Percentiles rank a stretch among this genome's conserved stretches.
Conservation (phyloP, 78 protist species). For the Dictyostelium intermedium region DNA sequence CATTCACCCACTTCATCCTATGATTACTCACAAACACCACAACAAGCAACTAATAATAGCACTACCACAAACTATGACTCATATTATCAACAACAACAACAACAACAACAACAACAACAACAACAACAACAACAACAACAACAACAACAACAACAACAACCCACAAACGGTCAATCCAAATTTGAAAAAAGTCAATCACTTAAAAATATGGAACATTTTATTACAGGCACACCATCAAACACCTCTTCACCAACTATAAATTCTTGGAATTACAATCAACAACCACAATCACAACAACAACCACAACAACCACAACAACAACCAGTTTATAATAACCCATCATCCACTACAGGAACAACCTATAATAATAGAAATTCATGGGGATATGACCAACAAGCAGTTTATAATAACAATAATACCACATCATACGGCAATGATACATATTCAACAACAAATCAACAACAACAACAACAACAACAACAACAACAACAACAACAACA, state of each 20-base stretch:
- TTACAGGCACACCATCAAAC: neutral
- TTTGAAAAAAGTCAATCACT: neutral
- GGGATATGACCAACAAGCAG: neutral
- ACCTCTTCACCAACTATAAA: neutral
- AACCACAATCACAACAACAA: neutral
- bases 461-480: conserved; percentile 12
- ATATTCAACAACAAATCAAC: neutral
- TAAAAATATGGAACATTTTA: neutral
- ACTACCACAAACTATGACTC: neutral
- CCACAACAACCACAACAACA: neutral
- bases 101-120: neutral
- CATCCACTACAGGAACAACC: neutral
- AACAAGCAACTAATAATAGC: neutral
- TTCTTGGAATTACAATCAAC: neutral
- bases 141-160: neutral
- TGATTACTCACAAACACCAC: neutral
- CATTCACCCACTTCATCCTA: neutral
- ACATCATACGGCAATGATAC: neutral
- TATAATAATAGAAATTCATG: conserved; percentile 3
- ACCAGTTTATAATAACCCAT: neutral
- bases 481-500: neutral
- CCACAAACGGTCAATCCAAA: neutral
- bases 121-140: neutral
- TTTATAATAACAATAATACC: neutral
- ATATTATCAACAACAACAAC: neutral